Evolutionary conservation across 164 flowering plant genomes (phyloP), one percentile per base, ranked within the genome.

Genomic region (Kingdonia uniflora): DNA sequence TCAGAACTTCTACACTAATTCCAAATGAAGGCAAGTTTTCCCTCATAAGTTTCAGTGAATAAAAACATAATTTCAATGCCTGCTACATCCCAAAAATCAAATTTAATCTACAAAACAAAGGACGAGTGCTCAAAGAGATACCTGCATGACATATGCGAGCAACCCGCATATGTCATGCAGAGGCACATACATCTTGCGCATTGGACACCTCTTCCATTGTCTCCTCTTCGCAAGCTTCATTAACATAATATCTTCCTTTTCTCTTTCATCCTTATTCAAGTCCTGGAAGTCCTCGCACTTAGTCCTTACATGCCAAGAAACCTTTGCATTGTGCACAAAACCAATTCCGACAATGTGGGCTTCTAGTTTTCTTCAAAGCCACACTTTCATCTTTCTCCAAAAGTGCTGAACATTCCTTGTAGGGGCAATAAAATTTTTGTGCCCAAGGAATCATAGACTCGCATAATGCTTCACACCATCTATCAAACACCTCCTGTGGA

Each of bases 391-490:
- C 80, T 23, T 66, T 43, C 0, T 73, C 38, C 47, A 81, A 47
- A 49, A 73, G 8, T 0, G 75, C 74, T 1, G 84, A 81, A 49
- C 87, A 81, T 42, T 78, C 77, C 62, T 69, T 69, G 16, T 25
- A 78, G 0, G 87, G 87, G 54, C 87, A 81, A 54, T 81, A 81
- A 19, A 78, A 66, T 41, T 62, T 78, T 37, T 72, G 49, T 0
- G 71, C 54, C 14, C 58, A 76, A 14, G 59, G 51, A 54, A 80
- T 63, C 48, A 62, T 46, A 0, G 75, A 29, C 56, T 74, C 81
- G 21, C 84, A 76, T 6, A 79, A 41, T 14, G 76, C 78, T 39
- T 54, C 49, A 0, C 71, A 73, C 84, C 79, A 79, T 20, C 77
- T 41, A 24, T 72, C 72, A 42, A 70, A 76, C 37, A 72, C 68